phyloP scores from a whole-genome alignment of 2,329 filamentous ascomycete genomes.

The Colletotrichum karsti region DNA sequence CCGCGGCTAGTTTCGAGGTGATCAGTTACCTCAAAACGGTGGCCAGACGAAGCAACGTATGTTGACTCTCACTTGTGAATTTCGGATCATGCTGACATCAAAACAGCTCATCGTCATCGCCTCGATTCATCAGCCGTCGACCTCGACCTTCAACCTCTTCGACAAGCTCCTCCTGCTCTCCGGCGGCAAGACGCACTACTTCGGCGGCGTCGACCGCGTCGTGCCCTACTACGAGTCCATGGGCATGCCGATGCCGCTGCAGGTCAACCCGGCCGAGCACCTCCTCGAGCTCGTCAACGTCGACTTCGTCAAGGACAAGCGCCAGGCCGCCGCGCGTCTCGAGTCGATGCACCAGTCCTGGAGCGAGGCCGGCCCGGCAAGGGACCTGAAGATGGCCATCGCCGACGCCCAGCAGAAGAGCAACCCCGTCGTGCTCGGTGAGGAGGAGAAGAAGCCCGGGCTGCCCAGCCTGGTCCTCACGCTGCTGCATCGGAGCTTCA shows the following conservation, averaged over 20 bases:
- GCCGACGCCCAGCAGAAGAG: conserved; percentile 30
- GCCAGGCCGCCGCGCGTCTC: conserved; percentile 56
- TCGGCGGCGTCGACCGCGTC: conserved; percentile 68
- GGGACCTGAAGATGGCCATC: conserved; percentile 15
- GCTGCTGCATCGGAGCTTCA: conserved; percentile 79
- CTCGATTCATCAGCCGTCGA: conserved; percentile 87
- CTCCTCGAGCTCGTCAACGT: conserved; percentile 81
- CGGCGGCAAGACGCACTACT: conserved; percentile 75
- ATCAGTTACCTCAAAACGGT: conserved; percentile 76
- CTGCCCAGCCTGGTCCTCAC: conserved; percentile 63
- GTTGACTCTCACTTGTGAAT: conserved; percentile 28
- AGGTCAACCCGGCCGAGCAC: conserved; percentile 84
- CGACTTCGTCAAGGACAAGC: conserved; percentile 70
- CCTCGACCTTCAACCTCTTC: conserved; percentile 80
- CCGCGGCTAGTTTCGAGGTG: conserved; percentile 78
- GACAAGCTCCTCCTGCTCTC: conserved; percentile 82
- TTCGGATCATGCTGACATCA: not conserved
- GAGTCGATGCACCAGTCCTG: conserved; percentile 63
- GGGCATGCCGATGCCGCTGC: conserved; percentile 70
- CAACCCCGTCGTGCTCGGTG: conserved; percentile 34
- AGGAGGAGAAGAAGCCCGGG: conserved; percentile 50
- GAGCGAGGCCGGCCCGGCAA: conserved; percentile 51
- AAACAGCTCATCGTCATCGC: conserved; percentile 77
- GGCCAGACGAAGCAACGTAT: conserved; percentile 71
- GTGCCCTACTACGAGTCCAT: conserved; percentile 70